Evolutionary conservation across 768 basidiomycete genomes (phyloP).

Genomic region (Boletellus emodensis): DNA sequence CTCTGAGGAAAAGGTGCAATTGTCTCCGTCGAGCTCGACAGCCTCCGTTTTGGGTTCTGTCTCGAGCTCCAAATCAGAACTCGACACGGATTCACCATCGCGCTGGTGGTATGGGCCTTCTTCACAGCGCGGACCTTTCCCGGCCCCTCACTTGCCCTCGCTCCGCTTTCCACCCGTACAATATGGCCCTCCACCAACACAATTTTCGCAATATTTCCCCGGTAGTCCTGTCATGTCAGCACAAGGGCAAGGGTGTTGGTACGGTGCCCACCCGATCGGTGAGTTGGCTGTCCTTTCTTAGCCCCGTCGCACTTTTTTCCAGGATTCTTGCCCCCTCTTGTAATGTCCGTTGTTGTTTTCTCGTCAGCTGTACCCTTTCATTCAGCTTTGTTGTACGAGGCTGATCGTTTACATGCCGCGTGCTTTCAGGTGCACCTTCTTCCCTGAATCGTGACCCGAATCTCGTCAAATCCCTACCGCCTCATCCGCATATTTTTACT

Average conservation of each 20-base stretch:
- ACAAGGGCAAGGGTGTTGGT: conserved; percentile 24
- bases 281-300: conserved; percentile 12
- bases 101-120: conserved; percentile 9
- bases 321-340: not conserved
- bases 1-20: not conserved
- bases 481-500: conserved; percentile 5
- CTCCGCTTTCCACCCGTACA: conserved; percentile 12
- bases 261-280: conserved; percentile 15
- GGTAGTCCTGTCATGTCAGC: conserved; percentile 3
- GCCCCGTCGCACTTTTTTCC: not conserved
- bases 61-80: conserved; percentile 1
- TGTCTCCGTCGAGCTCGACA: not conserved
- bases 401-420: conserved; percentile 10
- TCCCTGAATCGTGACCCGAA: conserved; percentile 6
- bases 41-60: not conserved
- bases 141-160: not conserved
- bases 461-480: not conserved
- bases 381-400: not conserved
- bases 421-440: conserved; percentile 13
- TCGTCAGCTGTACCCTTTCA: not conserved
- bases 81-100: conserved; percentile 9
- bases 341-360: not conserved
- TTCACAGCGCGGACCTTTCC: conserved; percentile 5
- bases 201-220: conserved; percentile 16
- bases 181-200: conserved; percentile 12